Conservation (phyloP, 495 filamentous ascomycete species). For the Aspergillus campestris region DNA sequence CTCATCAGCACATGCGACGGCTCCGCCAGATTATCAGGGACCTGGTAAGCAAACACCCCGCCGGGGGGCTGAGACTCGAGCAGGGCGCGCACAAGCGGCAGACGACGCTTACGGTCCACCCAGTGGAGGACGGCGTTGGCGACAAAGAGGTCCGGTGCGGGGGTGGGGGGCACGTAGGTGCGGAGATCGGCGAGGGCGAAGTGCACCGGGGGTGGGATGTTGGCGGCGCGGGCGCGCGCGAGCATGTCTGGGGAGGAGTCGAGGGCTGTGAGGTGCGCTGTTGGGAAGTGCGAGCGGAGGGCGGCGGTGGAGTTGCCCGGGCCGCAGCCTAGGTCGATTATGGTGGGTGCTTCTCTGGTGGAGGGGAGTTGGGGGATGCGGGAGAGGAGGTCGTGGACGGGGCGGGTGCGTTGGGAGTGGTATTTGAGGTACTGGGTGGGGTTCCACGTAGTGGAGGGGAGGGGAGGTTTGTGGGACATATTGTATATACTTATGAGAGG, state of each 20-base stretch:
- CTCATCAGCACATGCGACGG: constrained; percentile 43
- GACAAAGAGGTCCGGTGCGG: constrained; percentile 37
- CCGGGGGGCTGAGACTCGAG: constrained; percentile 29
- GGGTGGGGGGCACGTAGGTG: constrained; percentile 23
- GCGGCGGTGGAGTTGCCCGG: constrained; percentile 45
- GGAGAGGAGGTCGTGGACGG: constrained; percentile 37
- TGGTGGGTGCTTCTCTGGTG: constrained; percentile 15
- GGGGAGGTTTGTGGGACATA: no score
- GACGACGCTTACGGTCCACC: constrained; percentile 32
- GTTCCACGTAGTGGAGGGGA: constrained; percentile 20
- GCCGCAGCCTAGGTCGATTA: constrained; percentile 50
- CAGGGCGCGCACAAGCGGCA: constrained; percentile 33
- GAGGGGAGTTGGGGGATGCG: constrained; percentile 19
- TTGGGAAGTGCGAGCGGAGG: constrained; percentile 35
- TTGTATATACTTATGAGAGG: no score
- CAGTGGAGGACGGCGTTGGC: constrained; percentile 51
- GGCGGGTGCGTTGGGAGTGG: constrained; percentile 34
- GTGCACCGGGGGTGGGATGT: constrained; percentile 14
- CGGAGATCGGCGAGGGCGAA: constrained; percentile 33
- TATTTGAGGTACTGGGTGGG: constrained; percentile 44
- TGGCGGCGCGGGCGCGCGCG: constrained; percentile 25
- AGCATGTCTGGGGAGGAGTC: constrained; percentile 49
- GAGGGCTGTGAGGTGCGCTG: constrained; percentile 38
- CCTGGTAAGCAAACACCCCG: constrained; percentile 45
- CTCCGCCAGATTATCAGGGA: constrained; percentile 43